phyloP scores from a whole-genome alignment of 1,284 basidiomycete genomes.

The Ganoderma sp. region DNA sequence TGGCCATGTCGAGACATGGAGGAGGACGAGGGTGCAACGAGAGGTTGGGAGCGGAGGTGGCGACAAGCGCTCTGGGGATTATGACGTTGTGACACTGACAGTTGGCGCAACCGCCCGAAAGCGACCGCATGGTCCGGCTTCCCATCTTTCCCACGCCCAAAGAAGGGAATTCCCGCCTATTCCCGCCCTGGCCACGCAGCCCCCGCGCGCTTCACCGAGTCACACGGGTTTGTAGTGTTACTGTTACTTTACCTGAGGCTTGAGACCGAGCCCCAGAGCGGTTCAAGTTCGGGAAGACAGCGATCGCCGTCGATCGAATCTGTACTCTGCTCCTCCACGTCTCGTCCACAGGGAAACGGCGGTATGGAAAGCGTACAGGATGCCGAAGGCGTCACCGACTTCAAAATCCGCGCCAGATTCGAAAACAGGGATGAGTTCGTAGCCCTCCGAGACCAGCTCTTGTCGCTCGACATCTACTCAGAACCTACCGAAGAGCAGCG shows the following conservation, averaged over 20 bases:
- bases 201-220: neutral
- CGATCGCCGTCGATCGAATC: neutral
- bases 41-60: neutral
- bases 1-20: constrained; percentile 12
- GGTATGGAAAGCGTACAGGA: constrained; percentile 4
- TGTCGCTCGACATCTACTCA: constrained; percentile 54
- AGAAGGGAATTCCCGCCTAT: constrained; percentile 17
- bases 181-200: constrained; percentile 9
- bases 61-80: neutral
- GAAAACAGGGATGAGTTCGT: constrained; percentile 67
- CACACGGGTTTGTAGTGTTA: neutral
- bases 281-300: neutral
- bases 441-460: constrained; percentile 55
- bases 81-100: constrained; percentile 18
- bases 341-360: neutral
- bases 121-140: too few relatives aligned
- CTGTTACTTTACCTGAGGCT: too few relatives aligned
- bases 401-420: constrained; percentile 58
- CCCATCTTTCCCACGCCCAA: neutral
- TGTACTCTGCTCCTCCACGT: neutral
- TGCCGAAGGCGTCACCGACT: constrained; percentile 14
- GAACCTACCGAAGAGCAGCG: constrained; percentile 57
- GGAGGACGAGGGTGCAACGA: neutral
- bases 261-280: too few relatives aligned
- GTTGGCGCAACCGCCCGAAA: constrained; percentile 12